These are phyloP conservation scores for Nemania serpens DNA, from an alignment of 2,329 filamentous ascomycete species.

Conservation along the genomic window DNA sequence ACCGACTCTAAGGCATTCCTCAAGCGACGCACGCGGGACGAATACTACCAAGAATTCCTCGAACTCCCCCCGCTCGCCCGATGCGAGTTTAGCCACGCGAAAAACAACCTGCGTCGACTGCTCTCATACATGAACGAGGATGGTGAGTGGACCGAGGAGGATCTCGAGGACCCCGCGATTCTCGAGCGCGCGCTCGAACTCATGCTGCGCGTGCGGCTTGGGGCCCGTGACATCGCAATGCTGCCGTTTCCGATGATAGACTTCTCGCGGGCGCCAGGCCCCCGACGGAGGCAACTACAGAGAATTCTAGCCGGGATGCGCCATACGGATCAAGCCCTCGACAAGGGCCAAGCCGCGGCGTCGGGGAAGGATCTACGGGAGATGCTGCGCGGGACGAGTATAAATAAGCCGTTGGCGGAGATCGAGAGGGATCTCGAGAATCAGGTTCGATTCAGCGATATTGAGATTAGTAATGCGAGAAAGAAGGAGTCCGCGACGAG, in stretches of 20 bases:
- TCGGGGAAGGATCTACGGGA: slow-evolving; percentile 7
- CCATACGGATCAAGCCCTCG: slow-evolving; percentile 26
- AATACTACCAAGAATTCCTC: slow-evolving; percentile 37
- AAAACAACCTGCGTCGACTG: slow-evolving; percentile 35
- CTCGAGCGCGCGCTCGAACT: slow-evolving; percentile 39
- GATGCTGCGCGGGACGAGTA: not conserved
- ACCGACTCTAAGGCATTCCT: slow-evolving; percentile 24
- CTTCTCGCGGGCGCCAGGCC: slow-evolving; percentile 20
- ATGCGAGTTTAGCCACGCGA: slow-evolving; percentile 33
- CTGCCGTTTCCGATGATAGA: slow-evolving; percentile 37
- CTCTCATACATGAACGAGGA: slow-evolving; percentile 29
- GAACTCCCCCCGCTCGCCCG: slow-evolving; percentile 21
- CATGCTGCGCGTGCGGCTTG: slow-evolving; percentile 34
- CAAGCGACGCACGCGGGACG: slow-evolving; percentile 18
- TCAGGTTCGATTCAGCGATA: not conserved
- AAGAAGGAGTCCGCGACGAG: not conserved
- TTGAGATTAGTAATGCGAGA: too few species aligned
- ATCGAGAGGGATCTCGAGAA: slow-evolving; percentile 14
- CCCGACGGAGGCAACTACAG: slow-evolving; percentile 19
- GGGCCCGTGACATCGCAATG: slow-evolving; percentile 32
- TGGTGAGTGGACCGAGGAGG: slow-evolving; percentile 21
- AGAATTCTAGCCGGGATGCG: slow-evolving; percentile 5
- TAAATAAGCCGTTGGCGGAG: not conserved
- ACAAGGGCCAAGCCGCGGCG: not conserved
- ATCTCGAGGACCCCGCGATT: slow-evolving; percentile 32